Evolutionary conservation across 2,329 filamentous ascomycete genomes (phyloP).

Genomic region (Colletotrichum sp.): DNA sequence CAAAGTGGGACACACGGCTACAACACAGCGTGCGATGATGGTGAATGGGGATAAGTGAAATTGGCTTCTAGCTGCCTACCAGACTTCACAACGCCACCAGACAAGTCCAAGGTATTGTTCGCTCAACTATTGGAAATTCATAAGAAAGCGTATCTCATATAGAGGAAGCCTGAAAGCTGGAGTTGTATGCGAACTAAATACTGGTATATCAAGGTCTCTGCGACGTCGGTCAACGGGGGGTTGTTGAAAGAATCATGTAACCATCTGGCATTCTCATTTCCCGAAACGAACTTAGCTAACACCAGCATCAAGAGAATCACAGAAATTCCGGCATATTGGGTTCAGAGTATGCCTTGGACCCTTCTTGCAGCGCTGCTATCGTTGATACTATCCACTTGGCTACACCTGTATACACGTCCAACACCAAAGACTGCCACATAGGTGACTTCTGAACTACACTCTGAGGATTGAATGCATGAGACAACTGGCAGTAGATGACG

Average conservation of each 20-base stretch:
- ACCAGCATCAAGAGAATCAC: neutral
- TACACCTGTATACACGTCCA: accelerated
- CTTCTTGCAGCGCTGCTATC: accelerated
- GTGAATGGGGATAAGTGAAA: neutral
- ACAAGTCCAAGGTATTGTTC: neutral
- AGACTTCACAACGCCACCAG: neutral
- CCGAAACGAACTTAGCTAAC: neutral
- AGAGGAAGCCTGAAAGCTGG: too few relatives aligned
- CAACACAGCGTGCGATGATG: neutral
- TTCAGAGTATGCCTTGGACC: accelerated
- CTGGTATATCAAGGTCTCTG: neutral
- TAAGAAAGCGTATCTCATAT: too few relatives aligned
- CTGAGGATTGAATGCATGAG: accelerated
- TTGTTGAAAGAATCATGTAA: neutral
- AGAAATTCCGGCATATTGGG: neutral
- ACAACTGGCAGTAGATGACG: accelerated
- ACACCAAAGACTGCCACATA: neutral
- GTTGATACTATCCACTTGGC: neutral
- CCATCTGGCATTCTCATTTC: accelerated
- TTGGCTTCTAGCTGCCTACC: neutral
- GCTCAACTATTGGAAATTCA: neutral
- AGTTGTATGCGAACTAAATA: neutral
- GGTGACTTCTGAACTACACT: accelerated
- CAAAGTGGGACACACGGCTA: accelerated
- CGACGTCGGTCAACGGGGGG: too few relatives aligned